Conservation (phyloP, 805 yeast species). For the Zygotorulaspora chibaensis region DNA sequence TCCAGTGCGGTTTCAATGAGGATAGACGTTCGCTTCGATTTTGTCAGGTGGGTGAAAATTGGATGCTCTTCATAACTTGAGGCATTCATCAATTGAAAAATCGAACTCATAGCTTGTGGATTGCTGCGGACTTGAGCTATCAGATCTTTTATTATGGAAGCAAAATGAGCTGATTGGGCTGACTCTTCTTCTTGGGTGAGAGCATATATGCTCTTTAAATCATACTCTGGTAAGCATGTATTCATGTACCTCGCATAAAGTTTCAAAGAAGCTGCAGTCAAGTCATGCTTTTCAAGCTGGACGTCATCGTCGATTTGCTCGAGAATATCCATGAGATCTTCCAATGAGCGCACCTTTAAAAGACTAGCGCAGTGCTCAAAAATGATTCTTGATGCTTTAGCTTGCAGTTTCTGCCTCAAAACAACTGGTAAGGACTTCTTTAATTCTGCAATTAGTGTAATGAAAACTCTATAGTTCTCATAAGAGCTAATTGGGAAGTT, state of each 20-base stretch:
- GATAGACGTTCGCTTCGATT: constrained; percentile 13
- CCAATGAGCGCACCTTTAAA: constrained; percentile 2
- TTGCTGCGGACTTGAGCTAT: not conserved
- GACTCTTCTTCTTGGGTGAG: constrained; percentile 21
- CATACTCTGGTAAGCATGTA: constrained; percentile 10
- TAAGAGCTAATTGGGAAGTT: constrained; percentile 17
- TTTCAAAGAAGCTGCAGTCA: constrained; percentile 13
- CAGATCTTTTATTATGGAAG: constrained; percentile 11
- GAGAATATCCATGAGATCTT: constrained; percentile 12
- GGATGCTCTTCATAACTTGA: constrained; percentile 2
- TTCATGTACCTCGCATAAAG: constrained; percentile 18
- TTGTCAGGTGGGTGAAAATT: constrained; percentile 19
- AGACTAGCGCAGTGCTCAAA: constrained; percentile 21
- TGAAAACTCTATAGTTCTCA: constrained; percentile 19
- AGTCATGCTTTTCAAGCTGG: constrained; percentile 2
- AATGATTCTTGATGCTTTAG: constrained; percentile 15
- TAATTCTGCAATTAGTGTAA: constrained; percentile 7
- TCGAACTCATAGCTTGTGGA: not conserved
- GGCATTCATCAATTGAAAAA: constrained; percentile 7
- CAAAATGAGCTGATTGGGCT: constrained; percentile 26
- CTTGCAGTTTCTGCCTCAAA: not conserved
- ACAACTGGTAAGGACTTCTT: not conserved
- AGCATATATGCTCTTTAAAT: constrained; percentile 20
- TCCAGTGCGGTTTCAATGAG: constrained; percentile 30
- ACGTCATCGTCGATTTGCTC: constrained; percentile 11